Conservation (phyloP, 805 yeast species). For the Torulaspora gathmanii region DNA sequence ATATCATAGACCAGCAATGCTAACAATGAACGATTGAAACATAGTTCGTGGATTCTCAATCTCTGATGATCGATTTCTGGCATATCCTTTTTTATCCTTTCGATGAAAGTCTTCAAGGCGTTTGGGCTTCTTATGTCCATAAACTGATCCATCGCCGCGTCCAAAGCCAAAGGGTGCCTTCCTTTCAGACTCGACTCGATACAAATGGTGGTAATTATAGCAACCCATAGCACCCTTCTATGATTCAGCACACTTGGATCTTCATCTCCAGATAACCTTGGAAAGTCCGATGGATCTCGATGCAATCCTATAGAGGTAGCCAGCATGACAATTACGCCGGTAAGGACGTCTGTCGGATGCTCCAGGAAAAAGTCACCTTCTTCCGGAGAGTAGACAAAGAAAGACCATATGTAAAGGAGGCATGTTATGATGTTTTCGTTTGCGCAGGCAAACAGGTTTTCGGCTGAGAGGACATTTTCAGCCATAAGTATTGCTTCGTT, state of each 20-base stretch:
- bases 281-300: slow-evolving; percentile 32
- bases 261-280: slow-evolving; percentile 21
- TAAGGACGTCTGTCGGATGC: slow-evolving; percentile 34
- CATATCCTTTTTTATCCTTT: slow-evolving; percentile 22
- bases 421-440: slow-evolving; percentile 33
- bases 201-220: slow-evolving; percentile 24
- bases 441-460: slow-evolving; percentile 31
- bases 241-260: slow-evolving; percentile 26
- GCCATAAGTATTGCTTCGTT: slow-evolving; percentile 27
- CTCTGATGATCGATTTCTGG: slow-evolving; percentile 9
- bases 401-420: slow-evolving; percentile 33
- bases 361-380: slow-evolving; percentile 34
- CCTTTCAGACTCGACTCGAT: slow-evolving; percentile 33
- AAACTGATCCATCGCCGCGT: slow-evolving; percentile 17
- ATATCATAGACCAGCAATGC: slow-evolving; percentile 27
- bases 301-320: slow-evolving; percentile 34
- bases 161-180: slow-evolving; percentile 25
- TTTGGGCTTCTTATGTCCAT: slow-evolving; percentile 20
- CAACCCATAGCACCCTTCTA: slow-evolving; percentile 33
- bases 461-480: slow-evolving; percentile 28
- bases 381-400: slow-evolving; percentile 34
- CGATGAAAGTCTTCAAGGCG: slow-evolving; percentile 19
- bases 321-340: slow-evolving; percentile 30
- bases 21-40: slow-evolving; percentile 26
- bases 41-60: slow-evolving; percentile 21